phyloP scores from a whole-genome alignment of 23 red algal species.

The Gracilaria gracilis region DNA sequence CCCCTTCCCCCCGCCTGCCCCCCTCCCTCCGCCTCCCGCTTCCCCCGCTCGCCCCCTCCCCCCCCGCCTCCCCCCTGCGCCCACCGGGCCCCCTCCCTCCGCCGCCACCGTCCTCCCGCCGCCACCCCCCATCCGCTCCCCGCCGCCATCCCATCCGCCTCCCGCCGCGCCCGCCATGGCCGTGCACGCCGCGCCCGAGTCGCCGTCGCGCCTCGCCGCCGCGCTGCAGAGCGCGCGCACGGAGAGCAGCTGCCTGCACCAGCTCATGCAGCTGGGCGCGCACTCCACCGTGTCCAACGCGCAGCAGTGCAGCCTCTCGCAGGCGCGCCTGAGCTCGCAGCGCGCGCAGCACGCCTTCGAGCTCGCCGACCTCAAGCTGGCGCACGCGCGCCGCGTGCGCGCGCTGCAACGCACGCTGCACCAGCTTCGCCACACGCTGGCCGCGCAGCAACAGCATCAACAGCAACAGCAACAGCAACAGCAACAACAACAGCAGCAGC shows the following conservation, averaged over 20 bases:
- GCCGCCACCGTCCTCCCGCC: neutral
- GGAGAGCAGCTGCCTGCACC: neutral
- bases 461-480: too few relatives aligned
- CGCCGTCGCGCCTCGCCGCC: too few relatives aligned
- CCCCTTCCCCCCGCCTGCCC: neutral
- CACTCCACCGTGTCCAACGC: neutral
- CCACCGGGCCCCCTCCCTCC: too few relatives aligned
- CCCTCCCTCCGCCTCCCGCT: neutral
- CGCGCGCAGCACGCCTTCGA: neutral
- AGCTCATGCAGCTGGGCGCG: neutral
- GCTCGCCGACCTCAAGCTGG: neutral
- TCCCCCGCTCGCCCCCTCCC: neutral
- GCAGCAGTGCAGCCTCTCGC: neutral
- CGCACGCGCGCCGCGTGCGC: too few relatives aligned
- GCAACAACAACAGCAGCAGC: neutral
- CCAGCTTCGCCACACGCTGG: too few relatives aligned
- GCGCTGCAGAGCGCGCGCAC: too few relatives aligned
- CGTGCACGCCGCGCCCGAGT: neutral
- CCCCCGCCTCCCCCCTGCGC: neutral
- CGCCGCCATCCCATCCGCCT: neutral
- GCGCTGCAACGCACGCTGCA: too few relatives aligned
- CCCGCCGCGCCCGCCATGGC: too few relatives aligned
- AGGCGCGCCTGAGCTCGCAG: neutral
- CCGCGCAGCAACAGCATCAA: too few relatives aligned
- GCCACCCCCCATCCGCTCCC: neutral